A percentile compares a stretch with the other conserved stretches of the same genome.
phyloP scores from a whole-genome alignment of 768 basidiomycete species.

The Chalciporus piperatus region DNA sequence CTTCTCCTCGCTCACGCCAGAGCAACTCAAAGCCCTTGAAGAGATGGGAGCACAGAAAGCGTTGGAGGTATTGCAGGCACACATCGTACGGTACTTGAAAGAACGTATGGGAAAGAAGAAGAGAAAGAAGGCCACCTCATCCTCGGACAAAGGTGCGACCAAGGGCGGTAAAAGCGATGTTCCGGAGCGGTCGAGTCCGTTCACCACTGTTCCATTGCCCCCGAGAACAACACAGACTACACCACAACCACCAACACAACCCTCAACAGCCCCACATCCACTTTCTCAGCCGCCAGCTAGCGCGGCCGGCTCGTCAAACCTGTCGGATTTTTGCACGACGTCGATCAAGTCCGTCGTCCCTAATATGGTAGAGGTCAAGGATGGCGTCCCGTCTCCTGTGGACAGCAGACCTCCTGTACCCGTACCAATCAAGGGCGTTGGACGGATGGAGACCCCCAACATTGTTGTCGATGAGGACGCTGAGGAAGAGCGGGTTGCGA shows the following conservation, averaged over 20 bases:
- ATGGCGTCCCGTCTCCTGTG: slow-evolving; percentile 18
- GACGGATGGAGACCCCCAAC: slow-evolving; percentile 46
- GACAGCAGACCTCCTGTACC: slow-evolving; percentile 28
- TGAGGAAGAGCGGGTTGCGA: slow-evolving; percentile 49
- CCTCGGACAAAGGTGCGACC: slow-evolving; percentile 40
- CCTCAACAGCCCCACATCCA: background rate
- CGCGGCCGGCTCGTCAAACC: background rate
- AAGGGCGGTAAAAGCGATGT: slow-evolving; percentile 37
- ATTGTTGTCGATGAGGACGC: slow-evolving; percentile 62
- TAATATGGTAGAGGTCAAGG: slow-evolving; percentile 9
- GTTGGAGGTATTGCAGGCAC: slow-evolving; percentile 74
- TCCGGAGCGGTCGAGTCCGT: slow-evolving; percentile 33
- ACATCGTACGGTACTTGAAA: slow-evolving; percentile 84
- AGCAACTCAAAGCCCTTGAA: slow-evolving; percentile 74
- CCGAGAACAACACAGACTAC: slow-evolving; percentile 17
- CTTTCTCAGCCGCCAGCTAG: background rate
- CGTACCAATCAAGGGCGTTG: slow-evolving; percentile 27
- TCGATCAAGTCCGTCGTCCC: background rate
- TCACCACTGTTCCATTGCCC: slow-evolving; percentile 46
- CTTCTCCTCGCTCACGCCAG: slow-evolving; percentile 72
- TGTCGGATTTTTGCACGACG: slow-evolving; percentile 14
- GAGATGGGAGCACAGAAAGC: slow-evolving; percentile 81
- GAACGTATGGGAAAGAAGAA: slow-evolving; percentile 50
- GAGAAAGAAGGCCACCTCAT: slow-evolving; percentile 38
- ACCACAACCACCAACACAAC: background rate